A percentile compares a stretch with the other conserved stretches of the same genome.
These are phyloP conservation scores for Rosa chinensis DNA, from an alignment of 306 rosid genomes.

Conservation along the genomic window DNA sequence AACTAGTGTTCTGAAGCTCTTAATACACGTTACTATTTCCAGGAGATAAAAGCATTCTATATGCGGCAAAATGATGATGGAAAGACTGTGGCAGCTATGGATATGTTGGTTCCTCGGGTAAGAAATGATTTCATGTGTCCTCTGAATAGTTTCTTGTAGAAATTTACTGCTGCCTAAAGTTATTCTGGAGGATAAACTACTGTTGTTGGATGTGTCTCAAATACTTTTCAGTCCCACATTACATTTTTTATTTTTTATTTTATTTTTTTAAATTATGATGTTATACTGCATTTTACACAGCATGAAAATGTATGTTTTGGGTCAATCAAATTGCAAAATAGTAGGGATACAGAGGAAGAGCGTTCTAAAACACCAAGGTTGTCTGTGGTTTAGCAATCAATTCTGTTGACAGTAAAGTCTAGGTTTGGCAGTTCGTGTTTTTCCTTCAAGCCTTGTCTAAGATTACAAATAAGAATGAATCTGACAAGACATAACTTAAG, in stretches of 20 bases:
- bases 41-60: slow-evolving; percentile 97
- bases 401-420: not conserved
- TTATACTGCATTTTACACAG: not conserved
- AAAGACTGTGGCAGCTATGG: slow-evolving; percentile 97
- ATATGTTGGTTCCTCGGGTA: slow-evolving; percentile 95
- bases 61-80: slow-evolving; percentile 97
- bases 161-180: not conserved
- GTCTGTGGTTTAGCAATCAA: not conserved
- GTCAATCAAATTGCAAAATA: not conserved
- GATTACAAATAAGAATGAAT: not conserved
- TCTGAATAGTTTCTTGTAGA: not conserved
- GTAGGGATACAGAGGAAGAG: not conserved
- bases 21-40: slow-evolving; percentile 31
- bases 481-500: not conserved
- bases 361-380: not conserved
- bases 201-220: not conserved
- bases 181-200: not conserved
- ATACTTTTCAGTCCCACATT: not conserved
- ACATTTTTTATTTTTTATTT: not conserved
- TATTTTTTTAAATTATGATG: not conserved
- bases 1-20: slow-evolving; percentile 22
- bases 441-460: not conserved
- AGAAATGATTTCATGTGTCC: slow-evolving; percentile 8
- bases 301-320: not conserved
- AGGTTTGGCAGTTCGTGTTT: not conserved